Evolutionary conservation across 495 filamentous ascomycete species (phyloP).

Genomic region (Daldinia caldariorum): DNA sequence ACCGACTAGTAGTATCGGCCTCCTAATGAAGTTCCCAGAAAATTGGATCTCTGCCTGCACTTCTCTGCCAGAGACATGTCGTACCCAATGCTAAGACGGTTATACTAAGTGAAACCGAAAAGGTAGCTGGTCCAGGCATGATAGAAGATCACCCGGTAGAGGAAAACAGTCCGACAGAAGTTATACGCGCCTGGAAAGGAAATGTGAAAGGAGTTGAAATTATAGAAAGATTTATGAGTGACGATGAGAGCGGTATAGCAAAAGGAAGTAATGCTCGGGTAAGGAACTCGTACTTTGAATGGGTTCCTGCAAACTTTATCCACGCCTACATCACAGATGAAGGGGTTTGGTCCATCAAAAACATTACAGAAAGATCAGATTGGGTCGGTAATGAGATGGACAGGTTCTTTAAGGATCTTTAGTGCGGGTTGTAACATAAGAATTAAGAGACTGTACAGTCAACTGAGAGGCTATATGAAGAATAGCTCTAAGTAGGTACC

Average conservation of each 20-base stretch:
- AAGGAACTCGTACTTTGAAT: constrained; percentile 73
- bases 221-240: constrained; percentile 19
- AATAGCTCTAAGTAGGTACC: background rate
- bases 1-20: background rate
- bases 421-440: constrained; percentile 1
- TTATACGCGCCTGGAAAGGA: constrained; percentile 59
- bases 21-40: constrained; percentile 54
- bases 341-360: constrained; percentile 48
- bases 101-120: constrained; percentile 67
- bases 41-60: constrained; percentile 67
- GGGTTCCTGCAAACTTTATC: constrained; percentile 63
- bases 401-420: constrained; percentile 50
- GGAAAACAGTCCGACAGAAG: constrained; percentile 60
- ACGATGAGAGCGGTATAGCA: background rate
- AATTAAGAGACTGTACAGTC: background rate
- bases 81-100: constrained; percentile 57
- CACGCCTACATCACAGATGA: constrained; percentile 68
- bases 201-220: constrained; percentile 35
- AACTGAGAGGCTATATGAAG: background rate
- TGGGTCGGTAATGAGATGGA: constrained; percentile 45
- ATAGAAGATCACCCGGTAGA: constrained; percentile 52
- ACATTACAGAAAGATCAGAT: constrained; percentile 46
- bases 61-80: constrained; percentile 60
- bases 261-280: constrained; percentile 44
- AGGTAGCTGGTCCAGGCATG: constrained; percentile 61